Conservation (phyloP, 306 rosid species). For the Neltuma alba region DNA sequence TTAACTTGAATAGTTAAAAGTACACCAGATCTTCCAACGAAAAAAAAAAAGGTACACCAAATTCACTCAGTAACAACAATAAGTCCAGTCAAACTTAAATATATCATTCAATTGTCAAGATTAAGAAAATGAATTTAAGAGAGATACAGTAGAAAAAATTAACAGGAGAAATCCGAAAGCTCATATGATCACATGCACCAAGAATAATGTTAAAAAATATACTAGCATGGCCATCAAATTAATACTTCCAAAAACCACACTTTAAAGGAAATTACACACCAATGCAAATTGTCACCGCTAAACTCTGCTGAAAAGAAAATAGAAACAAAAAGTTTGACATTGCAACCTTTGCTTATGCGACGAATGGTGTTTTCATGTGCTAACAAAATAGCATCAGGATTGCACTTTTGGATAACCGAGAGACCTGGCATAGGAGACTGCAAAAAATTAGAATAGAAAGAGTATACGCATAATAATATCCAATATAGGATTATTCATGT, state of each 20-base stretch:
- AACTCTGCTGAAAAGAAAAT: conserved; percentile 30
- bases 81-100: neutral
- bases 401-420: conserved; percentile 74
- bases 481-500: conserved; percentile 1
- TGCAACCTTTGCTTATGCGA: conserved; percentile 72
- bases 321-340: conserved; percentile 2
- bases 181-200: conserved; percentile 10
- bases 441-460: neutral
- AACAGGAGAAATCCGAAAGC: neutral
- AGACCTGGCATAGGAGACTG: conserved; percentile 63
- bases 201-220: conserved; percentile 9
- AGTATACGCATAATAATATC: neutral
- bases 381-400: conserved; percentile 74
- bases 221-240: neutral
- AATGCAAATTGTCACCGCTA: conserved; percentile 1
- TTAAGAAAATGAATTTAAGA: neutral
- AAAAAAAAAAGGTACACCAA: neutral
- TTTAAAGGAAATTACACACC: neutral
- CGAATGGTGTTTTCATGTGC: conserved; percentile 82
- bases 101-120: neutral
- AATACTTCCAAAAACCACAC: conserved; percentile 28
- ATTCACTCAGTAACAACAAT: conserved; percentile 1
- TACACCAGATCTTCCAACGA: neutral
- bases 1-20: neutral
- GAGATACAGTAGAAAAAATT: neutral